A percentile compares a stretch with the other conserved stretches of the same genome.
phyloP scores from a whole-genome alignment of 2,329 filamentous ascomycete genomes.

The Diaporthe sp. region DNA sequence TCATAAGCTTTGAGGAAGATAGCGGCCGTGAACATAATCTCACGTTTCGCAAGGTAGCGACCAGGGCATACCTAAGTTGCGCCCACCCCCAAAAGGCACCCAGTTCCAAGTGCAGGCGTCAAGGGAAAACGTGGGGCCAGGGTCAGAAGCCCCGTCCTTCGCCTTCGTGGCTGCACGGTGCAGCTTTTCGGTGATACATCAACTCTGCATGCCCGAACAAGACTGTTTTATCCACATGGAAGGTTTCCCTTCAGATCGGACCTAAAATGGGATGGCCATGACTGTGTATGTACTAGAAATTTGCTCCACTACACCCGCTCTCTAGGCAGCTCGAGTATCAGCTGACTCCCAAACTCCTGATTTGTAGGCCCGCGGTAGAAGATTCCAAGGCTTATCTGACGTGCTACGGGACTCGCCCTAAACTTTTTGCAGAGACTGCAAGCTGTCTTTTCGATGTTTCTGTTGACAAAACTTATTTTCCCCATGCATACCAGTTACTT shows the following conservation, averaged over 20 bases:
- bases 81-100: background rate
- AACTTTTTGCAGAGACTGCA: background rate
- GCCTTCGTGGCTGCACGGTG: background rate
- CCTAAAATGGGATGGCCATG: too few relatives aligned
- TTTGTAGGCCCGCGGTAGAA: too few relatives aligned
- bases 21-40: slow-evolving; percentile 49
- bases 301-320: too few relatives aligned
- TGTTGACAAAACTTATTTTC: background rate
- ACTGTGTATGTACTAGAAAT: too few relatives aligned
- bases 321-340: too few relatives aligned
- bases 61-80: slow-evolving; percentile 50
- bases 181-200: background rate
- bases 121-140: background rate
- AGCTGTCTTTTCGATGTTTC: background rate
- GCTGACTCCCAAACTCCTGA: too few relatives aligned
- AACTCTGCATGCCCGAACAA: background rate
- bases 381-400: too few relatives aligned
- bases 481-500: background rate
- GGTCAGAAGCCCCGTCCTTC: background rate
- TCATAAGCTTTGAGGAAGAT: slow-evolving; percentile 45
- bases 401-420: too few relatives aligned
- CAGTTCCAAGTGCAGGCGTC: background rate
- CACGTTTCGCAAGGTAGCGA: slow-evolving; percentile 51
- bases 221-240: background rate
- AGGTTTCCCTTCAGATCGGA: too few relatives aligned